Conservation (phyloP, 2,329 filamentous ascomycete species). For the Acrocalymma vagum region DNA sequence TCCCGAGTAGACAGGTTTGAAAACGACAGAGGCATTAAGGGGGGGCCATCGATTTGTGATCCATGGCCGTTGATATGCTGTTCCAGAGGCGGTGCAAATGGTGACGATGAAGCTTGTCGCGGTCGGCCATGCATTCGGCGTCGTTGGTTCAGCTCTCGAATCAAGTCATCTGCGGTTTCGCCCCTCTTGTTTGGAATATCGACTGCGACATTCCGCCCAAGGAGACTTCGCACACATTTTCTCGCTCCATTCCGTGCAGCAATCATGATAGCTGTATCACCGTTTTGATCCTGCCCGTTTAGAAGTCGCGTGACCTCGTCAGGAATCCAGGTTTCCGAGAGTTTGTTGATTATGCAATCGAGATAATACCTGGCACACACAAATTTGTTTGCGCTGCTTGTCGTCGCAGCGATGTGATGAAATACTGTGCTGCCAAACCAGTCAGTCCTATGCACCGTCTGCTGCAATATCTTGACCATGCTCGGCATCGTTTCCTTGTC, state of each 20-base stretch:
- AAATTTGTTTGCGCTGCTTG: slow-evolving; percentile 84
- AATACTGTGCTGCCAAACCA: slow-evolving; percentile 87
- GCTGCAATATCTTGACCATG: slow-evolving; percentile 82
- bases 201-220: slow-evolving; percentile 79
- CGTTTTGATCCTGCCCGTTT: slow-evolving; percentile 83
- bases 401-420: slow-evolving; percentile 91
- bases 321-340: slow-evolving; percentile 79
- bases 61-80: slow-evolving; percentile 41
- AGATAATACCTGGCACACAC: slow-evolving; percentile 92
- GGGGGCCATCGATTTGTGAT: slow-evolving; percentile 28
- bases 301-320: slow-evolving; percentile 80
- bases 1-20: slow-evolving; percentile 28
- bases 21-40: slow-evolving; percentile 35
- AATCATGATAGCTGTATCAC: slow-evolving; percentile 89
- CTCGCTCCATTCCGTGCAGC: slow-evolving; percentile 89
- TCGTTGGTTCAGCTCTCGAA: slow-evolving; percentile 74
- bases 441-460: slow-evolving; percentile 82
- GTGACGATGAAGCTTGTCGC: slow-evolving; percentile 78
- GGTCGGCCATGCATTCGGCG: slow-evolving; percentile 67
- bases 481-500: slow-evolving; percentile 91
- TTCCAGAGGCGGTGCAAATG: slow-evolving; percentile 53
- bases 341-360: slow-evolving; percentile 86
- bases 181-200: slow-evolving; percentile 84
- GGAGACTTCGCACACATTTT: slow-evolving; percentile 72
- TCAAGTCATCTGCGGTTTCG: slow-evolving; percentile 84